Evolutionary conservation across 169 alveolate species (phyloP), one percentile per base, ranked within the genome.

Genomic region (Plasmodium malariae): DNA sequence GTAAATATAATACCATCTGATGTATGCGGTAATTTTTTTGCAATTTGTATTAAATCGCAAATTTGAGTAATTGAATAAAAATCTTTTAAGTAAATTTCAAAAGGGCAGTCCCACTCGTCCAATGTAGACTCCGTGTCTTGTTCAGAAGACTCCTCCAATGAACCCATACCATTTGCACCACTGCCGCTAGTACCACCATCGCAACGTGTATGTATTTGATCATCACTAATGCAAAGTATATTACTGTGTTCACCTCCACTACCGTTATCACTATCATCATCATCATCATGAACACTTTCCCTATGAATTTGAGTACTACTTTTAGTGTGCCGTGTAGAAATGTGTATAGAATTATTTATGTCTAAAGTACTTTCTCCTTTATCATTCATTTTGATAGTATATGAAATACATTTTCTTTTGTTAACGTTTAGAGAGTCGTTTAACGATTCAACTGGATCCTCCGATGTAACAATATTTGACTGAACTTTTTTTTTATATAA

Each of bases 1-100:
- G 99, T 98, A 69, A 98, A 97, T 21, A 98, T 97, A 24, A 98
- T 93, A 9, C 99, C 99, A 92, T 98, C 99, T 65, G 97, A 93
- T 19, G 93, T 90, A 87, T 98, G 99, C 0, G 99, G 98, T 12
- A 98, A 93, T 65, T 94, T 93, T n/a, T 95, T 94, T 12, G 98
- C 92, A 17, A 97, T 72, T 28, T 96, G 71, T 59, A 92, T 93
- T 19, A 98, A 89, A 28, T 90, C 94, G 6, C 80, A 83, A 17
- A 97, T 94, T 36, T 97, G 97, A 26, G 92, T 74, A 7, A 96
- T 93, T 43, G 94, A 95, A 93, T 95, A 98, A 92, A 98, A 97
- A 93, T 98, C 99, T 94, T 93, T 89, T 65, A 86, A 67, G 83
- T 83, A 86, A 17, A 89, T 93, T 83, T 85, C 93, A 17, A 88